A percentile compares a stretch with the other conserved stretches of the same genome.
phyloP scores from a whole-genome alignment of 2,329 filamentous ascomycete species.

The Stachybotrys echinatus region DNA sequence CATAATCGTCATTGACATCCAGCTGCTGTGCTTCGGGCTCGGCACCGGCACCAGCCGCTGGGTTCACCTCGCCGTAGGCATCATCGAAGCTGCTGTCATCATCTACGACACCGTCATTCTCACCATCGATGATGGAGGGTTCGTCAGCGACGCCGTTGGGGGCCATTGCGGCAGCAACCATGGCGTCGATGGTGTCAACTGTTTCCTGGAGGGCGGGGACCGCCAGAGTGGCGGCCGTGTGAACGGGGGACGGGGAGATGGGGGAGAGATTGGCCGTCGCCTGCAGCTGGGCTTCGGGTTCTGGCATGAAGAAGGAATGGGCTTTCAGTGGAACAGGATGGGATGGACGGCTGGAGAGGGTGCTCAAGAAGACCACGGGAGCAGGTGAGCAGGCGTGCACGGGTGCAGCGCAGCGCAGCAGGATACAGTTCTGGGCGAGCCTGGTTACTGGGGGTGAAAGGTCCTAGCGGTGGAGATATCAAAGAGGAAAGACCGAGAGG shows the following conservation, averaged over 20 bases:
- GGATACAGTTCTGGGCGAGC: not conserved
- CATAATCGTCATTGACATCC: conserved; percentile 42
- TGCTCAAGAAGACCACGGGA: not conserved
- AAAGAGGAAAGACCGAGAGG: not conserved
- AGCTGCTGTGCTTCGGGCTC: conserved; percentile 22
- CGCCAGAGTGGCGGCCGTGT: conserved; percentile 39
- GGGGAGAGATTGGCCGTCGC: conserved; percentile 49
- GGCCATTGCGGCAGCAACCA: conserved; percentile 30
- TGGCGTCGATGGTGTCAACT: conserved; percentile 44
- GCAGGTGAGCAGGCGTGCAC: not conserved
- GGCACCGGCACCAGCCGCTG: conserved; percentile 18
- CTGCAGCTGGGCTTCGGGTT: conserved; percentile 40
- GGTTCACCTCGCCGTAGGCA: conserved; percentile 36
- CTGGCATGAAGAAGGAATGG: conserved; percentile 39
- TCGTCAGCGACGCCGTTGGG: conserved; percentile 22
- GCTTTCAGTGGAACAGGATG: conserved; percentile 3
- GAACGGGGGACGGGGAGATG: conserved; percentile 43
- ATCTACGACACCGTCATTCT: conserved; percentile 33
- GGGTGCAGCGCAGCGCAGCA: not conserved
- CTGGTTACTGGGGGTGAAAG: not conserved
- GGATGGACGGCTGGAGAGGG: conserved; percentile 7
- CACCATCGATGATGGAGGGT: conserved; percentile 24
- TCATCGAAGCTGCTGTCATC: conserved; percentile 45
- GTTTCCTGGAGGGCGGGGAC: conserved; percentile 48
- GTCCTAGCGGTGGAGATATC: too few species aligned